Base-by-base conservation (phyloP, 139 green algal genomes). In the Chlamydomonas incerta region DNA sequence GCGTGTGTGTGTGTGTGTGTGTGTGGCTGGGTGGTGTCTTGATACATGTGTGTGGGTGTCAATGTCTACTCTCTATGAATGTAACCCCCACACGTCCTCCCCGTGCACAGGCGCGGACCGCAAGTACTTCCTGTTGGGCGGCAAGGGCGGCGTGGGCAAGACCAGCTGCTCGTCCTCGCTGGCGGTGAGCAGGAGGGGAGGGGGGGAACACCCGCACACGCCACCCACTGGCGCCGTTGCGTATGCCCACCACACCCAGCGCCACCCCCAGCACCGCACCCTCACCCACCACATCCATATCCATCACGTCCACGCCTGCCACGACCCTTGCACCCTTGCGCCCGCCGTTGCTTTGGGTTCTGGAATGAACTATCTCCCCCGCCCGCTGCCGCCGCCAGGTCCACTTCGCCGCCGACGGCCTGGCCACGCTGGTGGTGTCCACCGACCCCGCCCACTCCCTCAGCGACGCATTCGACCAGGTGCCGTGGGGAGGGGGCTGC, bases 81-180 rank as follows among this genome's bases (percentile, higher is more conserved):
- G n/a, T n/a, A n/a, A n/a, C n/a, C n/a, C 18, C 26, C 20, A 14
- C 41, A 31, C 50, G 5, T n/a, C 47, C 29, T 33, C 8, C 70
- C 8, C 23, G 14, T 28, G 3, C 17, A 14, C 84, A 89, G 89
- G 89, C 26, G 35, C 87, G 65, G 85, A 90, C 69, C 83, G 83
- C 52, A 87, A 83, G 63, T 98, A 93, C 88, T 95, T 95, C 88
- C 94, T 98, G 91, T 87, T 98, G 65, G 96, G 98, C 18, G 98
- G 98, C 73, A 99, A 99, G 92, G 98, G 98, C 57, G 98, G 98
- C 62, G 98, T 99, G 70, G 98, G 98, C 85, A 99, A 99, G 94
- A 99, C 98, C 71, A 98, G 91, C 88, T 93, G 94, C 77, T 90
- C 94, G 10, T 87, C 95, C 58, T 91, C 91, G 28, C 89, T 99